Evolutionary conservation across 257 asterid species (phyloP).

Genomic region (Hygrophila difformis): DNA sequence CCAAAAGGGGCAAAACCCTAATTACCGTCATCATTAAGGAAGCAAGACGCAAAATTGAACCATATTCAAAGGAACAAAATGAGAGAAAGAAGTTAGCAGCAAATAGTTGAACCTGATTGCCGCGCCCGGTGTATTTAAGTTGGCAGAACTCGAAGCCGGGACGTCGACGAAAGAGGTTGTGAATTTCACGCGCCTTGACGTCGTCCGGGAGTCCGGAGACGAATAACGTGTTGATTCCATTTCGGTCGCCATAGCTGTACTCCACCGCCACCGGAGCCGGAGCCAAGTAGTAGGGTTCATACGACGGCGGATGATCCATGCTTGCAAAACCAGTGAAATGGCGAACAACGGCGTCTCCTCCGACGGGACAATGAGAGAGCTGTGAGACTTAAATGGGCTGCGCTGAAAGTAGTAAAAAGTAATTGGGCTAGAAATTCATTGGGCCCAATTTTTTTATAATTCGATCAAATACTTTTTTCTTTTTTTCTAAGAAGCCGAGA

Average conservation of each 20-base stretch:
- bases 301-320: conserved; percentile 63
- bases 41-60: background rate
- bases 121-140: conserved; percentile 97
- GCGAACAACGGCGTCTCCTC: too few species aligned
- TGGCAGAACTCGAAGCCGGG: conserved; percentile 86
- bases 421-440: too few species aligned
- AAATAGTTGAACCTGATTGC: conserved; percentile 60
- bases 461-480: too few species aligned
- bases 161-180: conserved; percentile 92
- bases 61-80: background rate
- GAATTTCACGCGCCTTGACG: conserved; percentile 97
- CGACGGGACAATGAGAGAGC: too few species aligned
- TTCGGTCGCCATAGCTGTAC: conserved; percentile 32
- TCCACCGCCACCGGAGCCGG: conserved; percentile 6
- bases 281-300: conserved; percentile 58
- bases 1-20: background rate
- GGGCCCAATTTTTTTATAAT: too few species aligned
- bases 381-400: too few species aligned
- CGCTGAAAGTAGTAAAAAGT: too few species aligned
- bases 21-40: too few species aligned
- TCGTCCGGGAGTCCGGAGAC: conserved; percentile 97
- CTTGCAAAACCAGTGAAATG: too few species aligned
- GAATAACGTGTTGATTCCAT: conserved; percentile 69
- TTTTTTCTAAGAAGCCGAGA: too few species aligned
- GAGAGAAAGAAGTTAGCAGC: background rate